Evolutionary conservation across 2,329 filamentous ascomycete species (phyloP).

Genomic region (Dothiorella sarmentorum): DNA sequence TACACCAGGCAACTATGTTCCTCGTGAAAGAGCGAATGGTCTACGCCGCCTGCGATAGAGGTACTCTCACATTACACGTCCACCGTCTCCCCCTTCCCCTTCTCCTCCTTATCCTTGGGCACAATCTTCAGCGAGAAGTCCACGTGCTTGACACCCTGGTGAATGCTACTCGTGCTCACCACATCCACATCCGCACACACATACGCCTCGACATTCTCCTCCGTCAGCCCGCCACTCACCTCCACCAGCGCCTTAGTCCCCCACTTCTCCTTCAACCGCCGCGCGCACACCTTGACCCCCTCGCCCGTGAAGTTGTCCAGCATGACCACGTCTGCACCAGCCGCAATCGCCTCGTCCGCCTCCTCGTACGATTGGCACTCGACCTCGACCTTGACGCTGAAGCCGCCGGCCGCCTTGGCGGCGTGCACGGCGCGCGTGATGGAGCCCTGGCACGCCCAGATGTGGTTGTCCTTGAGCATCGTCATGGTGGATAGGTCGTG

Average conservation of each 20-base stretch:
- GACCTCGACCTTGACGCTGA: constrained; percentile 91
- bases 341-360: constrained; percentile 84
- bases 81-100: constrained; percentile 17
- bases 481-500: constrained; percentile 89
- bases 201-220: constrained; percentile 78
- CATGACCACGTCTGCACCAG: constrained; percentile 95
- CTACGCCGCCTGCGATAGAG: background rate
- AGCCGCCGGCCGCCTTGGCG: constrained; percentile 80
- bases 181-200: constrained; percentile 86
- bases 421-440: constrained; percentile 83
- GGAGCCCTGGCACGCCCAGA: constrained; percentile 79
- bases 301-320: constrained; percentile 89
- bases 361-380: constrained; percentile 86
- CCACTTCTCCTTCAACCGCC: constrained; percentile 76
- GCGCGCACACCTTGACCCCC: constrained; percentile 71
- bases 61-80: constrained; percentile 6
- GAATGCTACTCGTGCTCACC: constrained; percentile 92
- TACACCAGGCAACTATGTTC: background rate
- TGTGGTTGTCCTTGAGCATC: constrained; percentile 99
- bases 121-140: constrained; percentile 94
- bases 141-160: constrained; percentile 89
- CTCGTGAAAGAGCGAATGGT: background rate
- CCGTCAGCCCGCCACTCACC: constrained; percentile 84
- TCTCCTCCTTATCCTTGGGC: constrained; percentile 34
- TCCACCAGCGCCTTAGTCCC: constrained; percentile 69